Evolutionary conservation across 2,329 filamentous ascomycete species (phyloP).

Genomic region (Onygenales sp.): DNA sequence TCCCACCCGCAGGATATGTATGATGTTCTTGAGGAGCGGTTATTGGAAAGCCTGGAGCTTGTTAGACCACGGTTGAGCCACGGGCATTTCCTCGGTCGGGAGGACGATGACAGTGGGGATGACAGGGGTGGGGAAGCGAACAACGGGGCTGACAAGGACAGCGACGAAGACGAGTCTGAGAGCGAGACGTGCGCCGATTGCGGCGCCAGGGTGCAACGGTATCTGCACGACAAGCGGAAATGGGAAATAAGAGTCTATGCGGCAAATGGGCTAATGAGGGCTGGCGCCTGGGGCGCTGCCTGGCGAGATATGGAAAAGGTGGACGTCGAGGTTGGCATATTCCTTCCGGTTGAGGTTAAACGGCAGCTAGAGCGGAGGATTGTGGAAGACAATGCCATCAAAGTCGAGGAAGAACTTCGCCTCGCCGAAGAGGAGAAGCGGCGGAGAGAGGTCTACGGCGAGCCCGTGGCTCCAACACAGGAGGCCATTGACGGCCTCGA

Average conservation of each 20-base stretch:
- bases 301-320: slow-evolving; percentile 99
- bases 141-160: slow-evolving; percentile 21
- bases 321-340: slow-evolving; percentile 80
- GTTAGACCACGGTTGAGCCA: slow-evolving; percentile 46
- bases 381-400: slow-evolving; percentile 30
- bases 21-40: slow-evolving; percentile 51
- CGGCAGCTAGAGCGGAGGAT: slow-evolving; percentile 39
- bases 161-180: slow-evolving; percentile 22
- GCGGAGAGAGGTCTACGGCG: slow-evolving; percentile 13
- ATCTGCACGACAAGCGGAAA: slow-evolving; percentile 38
- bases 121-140: slow-evolving; percentile 28
- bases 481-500: slow-evolving; percentile 15
- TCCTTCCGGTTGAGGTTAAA: slow-evolving; percentile 45
- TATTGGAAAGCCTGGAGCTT: slow-evolving; percentile 52
- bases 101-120: slow-evolving; percentile 18
- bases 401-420: slow-evolving; percentile 13
- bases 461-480: slow-evolving; percentile 10
- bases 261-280: slow-evolving; percentile 86
- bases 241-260: slow-evolving; percentile 77
- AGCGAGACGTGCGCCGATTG: slow-evolving; percentile 43
- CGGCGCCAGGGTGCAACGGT: slow-evolving; percentile 36
- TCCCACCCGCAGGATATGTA: slow-evolving; percentile 54
- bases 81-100: slow-evolving; percentile 45
- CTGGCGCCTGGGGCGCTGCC: slow-evolving; percentile 83
- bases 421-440: slow-evolving; percentile 11